Evolutionary conservation across 768 basidiomycete genomes (phyloP).

Genomic region (Boletellus ananiceps): DNA sequence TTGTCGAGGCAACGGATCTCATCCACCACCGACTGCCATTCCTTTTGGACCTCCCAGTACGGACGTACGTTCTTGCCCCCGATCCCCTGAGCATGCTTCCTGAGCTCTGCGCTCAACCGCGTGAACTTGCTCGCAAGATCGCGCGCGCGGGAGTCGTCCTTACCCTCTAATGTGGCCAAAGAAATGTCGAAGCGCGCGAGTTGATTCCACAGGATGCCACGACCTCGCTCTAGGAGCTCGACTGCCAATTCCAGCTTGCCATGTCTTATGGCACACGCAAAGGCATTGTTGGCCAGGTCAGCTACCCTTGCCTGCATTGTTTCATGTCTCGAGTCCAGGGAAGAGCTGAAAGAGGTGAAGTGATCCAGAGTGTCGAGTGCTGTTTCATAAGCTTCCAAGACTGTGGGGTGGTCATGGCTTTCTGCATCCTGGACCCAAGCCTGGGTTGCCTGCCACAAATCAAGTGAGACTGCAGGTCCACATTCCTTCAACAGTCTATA

Average conservation of each 20-base stretch:
- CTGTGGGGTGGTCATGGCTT: background rate
- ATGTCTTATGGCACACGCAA: background rate
- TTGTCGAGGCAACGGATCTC: background rate
- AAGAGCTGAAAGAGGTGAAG: background rate
- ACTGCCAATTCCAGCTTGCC: background rate
- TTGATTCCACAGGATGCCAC: background rate
- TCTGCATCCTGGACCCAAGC: background rate
- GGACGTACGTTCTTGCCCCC: background rate
- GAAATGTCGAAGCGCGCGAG: background rate
- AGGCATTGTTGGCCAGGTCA: background rate
- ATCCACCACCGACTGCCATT: background rate
- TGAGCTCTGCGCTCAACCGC: background rate
- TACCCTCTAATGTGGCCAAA: background rate
- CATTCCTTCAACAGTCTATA: background rate
- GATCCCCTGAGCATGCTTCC: background rate
- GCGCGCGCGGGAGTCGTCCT: background rate
- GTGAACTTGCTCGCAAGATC: background rate
- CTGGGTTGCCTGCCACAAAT: background rate
- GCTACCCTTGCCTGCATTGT: background rate
- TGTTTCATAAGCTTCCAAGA: background rate
- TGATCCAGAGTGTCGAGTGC: background rate
- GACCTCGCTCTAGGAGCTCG: background rate
- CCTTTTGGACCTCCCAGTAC: background rate
- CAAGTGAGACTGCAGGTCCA: background rate
- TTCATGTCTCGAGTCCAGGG: background rate